Conservation (phyloP, 768 basidiomycete species). For the Mycena albidolilacea region DNA sequence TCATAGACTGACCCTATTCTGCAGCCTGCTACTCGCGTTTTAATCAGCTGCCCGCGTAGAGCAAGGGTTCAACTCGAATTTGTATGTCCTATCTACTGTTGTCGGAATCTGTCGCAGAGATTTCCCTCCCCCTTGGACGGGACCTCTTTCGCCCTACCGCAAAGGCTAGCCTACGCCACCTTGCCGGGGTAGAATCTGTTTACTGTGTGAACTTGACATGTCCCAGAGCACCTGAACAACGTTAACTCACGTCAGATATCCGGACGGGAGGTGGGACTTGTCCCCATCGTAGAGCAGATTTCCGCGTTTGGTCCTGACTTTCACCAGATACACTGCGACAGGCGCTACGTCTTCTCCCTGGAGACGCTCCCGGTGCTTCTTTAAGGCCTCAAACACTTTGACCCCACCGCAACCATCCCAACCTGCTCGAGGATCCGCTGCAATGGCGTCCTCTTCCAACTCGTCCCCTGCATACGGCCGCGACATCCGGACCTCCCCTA, state of each 20-base stretch:
- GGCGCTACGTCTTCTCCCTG: background rate
- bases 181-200: slow-evolving; percentile 11
- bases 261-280: slow-evolving; percentile 20
- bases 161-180: background rate
- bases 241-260: slow-evolving; percentile 33
- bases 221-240: too few relatives aligned
- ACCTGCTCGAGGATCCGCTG: background rate
- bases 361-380: background rate
- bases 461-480: slow-evolving; percentile 18
- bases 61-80: too few relatives aligned
- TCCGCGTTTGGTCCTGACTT: slow-evolving; percentile 16
- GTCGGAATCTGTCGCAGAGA: too few relatives aligned
- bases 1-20: too few relatives aligned
- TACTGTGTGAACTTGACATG: background rate
- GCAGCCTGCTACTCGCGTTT: too few relatives aligned
- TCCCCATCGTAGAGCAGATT: slow-evolving; percentile 26
- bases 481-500: slow-evolving; percentile 21
- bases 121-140: too few relatives aligned
- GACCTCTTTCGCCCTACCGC: too few relatives aligned
- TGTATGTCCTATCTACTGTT: too few relatives aligned
- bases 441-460: slow-evolving; percentile 9
- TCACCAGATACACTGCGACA: slow-evolving; percentile 33
- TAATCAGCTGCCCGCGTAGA: too few relatives aligned
- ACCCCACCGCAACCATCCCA: too few relatives aligned
- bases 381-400: too few relatives aligned